These are phyloP conservation scores for Melocanna baccifera DNA, from an alignment of 176 grass and related monocot species.

Conservation along the genomic window DNA sequence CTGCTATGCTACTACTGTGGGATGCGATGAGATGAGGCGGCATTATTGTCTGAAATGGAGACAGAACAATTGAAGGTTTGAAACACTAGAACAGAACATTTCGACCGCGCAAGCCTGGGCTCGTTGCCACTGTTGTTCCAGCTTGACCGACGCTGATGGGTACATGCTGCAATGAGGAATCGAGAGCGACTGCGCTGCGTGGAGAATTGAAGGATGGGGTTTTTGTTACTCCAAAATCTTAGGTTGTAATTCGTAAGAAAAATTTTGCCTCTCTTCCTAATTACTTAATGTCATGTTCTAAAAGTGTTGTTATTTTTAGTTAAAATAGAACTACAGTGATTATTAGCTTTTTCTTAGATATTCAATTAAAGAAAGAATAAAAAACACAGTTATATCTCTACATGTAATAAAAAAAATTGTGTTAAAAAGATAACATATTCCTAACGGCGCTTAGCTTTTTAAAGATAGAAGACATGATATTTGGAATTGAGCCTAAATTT, in stretches of 20 bases:
- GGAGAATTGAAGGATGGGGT: background rate
- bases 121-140: background rate
- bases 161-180: background rate
- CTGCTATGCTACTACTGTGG: slow-evolving; percentile 9
- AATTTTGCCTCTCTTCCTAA: background rate
- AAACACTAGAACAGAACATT: background rate
- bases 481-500: background rate
- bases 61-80: background rate
- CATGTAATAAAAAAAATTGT: no score
- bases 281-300: background rate
- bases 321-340: no score
- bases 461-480: no score
- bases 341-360: no score
- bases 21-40: slow-evolving; percentile 34
- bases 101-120: background rate
- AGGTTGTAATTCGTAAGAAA: background rate
- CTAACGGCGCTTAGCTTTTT: no score
- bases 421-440: no score
- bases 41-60: slow-evolving; percentile 22
- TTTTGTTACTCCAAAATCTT: background rate
- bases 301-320: no score
- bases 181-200: background rate
- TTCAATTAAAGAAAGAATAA: no score
- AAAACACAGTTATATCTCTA: no score
- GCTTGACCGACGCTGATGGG: background rate